Conservation (phyloP, 108 stramenopile species). For the Stephanodiscus triporus region DNA sequence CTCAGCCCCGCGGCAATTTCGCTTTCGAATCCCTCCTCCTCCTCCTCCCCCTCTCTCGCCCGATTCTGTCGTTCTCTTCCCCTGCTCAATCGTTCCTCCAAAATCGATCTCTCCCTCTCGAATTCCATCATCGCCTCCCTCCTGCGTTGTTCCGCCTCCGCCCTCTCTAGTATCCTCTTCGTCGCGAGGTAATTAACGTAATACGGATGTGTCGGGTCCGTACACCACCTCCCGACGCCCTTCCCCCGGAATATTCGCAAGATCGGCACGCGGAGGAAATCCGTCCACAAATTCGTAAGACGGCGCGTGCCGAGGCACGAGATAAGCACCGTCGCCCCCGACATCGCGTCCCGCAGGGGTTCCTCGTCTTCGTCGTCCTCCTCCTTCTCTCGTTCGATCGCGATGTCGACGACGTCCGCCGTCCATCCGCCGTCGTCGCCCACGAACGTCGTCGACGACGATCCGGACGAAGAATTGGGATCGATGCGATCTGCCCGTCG, state of each 20-base stretch:
- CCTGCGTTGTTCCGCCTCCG: constrained; percentile 65
- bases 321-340: constrained; percentile 62
- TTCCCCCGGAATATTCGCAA: constrained; percentile 45
- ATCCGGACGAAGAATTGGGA: background rate
- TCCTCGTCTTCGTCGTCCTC: constrained; percentile 48
- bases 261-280: constrained; percentile 60
- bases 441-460: background rate
- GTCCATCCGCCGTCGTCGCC: background rate
- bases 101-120: constrained; percentile 19
- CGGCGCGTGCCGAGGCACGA: constrained; percentile 68
- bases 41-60: no score
- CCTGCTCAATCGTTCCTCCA: constrained; percentile 21
- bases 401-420: constrained; percentile 48
- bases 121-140: constrained; percentile 48
- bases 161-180: constrained; percentile 62
- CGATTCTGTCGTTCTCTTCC: constrained; percentile 38
- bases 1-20: constrained; percentile 22
- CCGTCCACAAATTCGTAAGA: constrained; percentile 66
- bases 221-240: constrained; percentile 69
- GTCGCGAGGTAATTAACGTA: constrained; percentile 67
- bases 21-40: constrained; percentile 32
- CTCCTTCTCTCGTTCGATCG: constrained; percentile 30
- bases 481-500: constrained; percentile 6
- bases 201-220: constrained; percentile 68
- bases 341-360: constrained; percentile 57